phyloP scores from a whole-genome alignment of 1,284 basidiomycete genomes.

The Mycena sp. region DNA sequence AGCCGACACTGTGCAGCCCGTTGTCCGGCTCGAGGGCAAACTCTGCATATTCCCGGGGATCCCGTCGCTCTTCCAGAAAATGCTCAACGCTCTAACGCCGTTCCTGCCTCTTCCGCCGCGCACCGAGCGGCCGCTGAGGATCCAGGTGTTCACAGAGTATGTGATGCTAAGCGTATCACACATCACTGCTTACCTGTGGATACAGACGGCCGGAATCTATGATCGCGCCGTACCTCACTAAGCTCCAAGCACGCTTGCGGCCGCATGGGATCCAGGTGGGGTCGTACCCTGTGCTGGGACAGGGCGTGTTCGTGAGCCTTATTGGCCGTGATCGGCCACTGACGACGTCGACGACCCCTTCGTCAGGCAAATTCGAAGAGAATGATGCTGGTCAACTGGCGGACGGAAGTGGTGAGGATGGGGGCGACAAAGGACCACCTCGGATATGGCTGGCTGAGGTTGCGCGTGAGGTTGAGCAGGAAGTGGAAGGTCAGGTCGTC shows the following conservation, averaged over 20 bases:
- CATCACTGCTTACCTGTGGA: background rate
- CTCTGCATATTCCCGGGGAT: conserved; percentile 94
- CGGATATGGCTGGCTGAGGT: conserved; percentile 56
- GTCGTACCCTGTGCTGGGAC: conserved; percentile 76
- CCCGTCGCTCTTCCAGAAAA: conserved; percentile 84
- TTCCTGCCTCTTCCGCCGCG: conserved; percentile 82
- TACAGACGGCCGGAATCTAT: conserved; percentile 83
- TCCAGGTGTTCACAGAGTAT: conserved; percentile 83
- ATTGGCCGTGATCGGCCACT: conserved; percentile 67
- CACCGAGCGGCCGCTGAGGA: conserved; percentile 73
- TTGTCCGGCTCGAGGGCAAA: conserved; percentile 84
- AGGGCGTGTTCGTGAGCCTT: conserved; percentile 74
- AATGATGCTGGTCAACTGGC: background rate
- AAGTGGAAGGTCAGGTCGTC: conserved; percentile 64
- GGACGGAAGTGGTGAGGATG: conserved; percentile 48
- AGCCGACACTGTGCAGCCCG: conserved; percentile 62
- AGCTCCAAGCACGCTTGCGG: conserved; percentile 79
- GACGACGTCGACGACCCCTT: conserved; percentile 4
- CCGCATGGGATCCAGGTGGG: conserved; percentile 85
- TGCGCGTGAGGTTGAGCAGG: conserved; percentile 74
- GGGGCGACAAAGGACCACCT: conserved; percentile 26
- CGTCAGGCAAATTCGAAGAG: background rate
- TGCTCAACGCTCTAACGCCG: conserved; percentile 76
- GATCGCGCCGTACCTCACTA: conserved; percentile 89
- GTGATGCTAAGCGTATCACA: conserved; percentile 35